These are phyloP conservation scores for Metschnikowia lachancei DNA, from an alignment of 805 yeast species.

Conservation along the genomic window DNA sequence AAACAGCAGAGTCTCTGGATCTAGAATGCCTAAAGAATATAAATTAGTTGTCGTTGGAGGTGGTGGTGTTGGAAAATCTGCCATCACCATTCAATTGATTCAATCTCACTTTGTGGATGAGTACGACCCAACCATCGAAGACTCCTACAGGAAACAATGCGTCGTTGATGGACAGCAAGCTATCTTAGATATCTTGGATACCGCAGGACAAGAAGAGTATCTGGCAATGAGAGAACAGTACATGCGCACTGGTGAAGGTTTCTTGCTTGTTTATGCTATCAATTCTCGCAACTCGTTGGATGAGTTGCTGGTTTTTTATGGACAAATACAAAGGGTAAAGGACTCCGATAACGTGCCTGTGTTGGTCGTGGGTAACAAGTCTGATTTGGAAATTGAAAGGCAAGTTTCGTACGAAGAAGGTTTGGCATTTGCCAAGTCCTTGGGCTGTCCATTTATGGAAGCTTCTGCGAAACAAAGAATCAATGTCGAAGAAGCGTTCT, in stretches of 20 bases:
- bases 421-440: slow-evolving; percentile 55
- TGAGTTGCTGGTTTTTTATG: slow-evolving; percentile 74
- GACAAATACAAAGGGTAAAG: slow-evolving; percentile 75
- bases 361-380: slow-evolving; percentile 73
- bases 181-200: slow-evolving; percentile 78
- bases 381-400: slow-evolving; percentile 72
- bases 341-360: slow-evolving; percentile 74
- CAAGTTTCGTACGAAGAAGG: slow-evolving; percentile 73
- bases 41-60: slow-evolving; percentile 97
- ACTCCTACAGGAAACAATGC: slow-evolving; percentile 84
- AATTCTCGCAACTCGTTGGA: slow-evolving; percentile 83
- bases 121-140: slow-evolving; percentile 97
- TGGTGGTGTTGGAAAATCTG: slow-evolving; percentile 98
- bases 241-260: slow-evolving; percentile 96
- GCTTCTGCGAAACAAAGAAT: slow-evolving; percentile 89
- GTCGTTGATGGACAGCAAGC: slow-evolving; percentile 70
- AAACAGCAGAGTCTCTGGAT: neutral
- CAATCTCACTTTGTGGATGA: slow-evolving; percentile 96
- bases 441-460: slow-evolving; percentile 77
- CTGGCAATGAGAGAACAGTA: slow-evolving; percentile 83
- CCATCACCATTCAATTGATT: slow-evolving; percentile 89
- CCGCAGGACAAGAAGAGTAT: slow-evolving; percentile 98
- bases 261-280: slow-evolving; percentile 82
- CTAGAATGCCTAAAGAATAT: slow-evolving; percentile 60
- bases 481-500: slow-evolving; percentile 85